Base-by-base conservation (phyloP, 768 basidiomycete genomes). In the Xerocomellus intermedius region DNA sequence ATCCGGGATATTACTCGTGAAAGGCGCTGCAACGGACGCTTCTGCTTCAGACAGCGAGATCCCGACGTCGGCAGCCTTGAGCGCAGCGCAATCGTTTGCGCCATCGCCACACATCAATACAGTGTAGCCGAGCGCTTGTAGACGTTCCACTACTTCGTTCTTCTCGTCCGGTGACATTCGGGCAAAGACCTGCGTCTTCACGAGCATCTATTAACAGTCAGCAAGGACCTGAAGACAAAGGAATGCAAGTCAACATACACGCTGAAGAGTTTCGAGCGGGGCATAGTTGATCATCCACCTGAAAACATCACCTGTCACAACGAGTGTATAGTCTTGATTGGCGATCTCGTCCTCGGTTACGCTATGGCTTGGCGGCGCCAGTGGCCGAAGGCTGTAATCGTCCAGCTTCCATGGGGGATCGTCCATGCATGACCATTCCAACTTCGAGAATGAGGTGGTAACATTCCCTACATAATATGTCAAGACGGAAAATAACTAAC, bases 121-220 rank as follows among this genome's bases (percentile, higher is more conserved):
- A 1, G 90, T 96, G 69, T 98, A 99, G 10, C 96, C 97, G 22
- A 99, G 80, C 2, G 82, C 78, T 64, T 98, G 97, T 12, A 99
- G 77, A 2, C 96, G 83, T 70, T 98, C 96, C 17, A 99, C 92
- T 17, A 98, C 85, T 70, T 99, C 97, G 62, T 98, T 96, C 75
- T 99, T 99, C 77, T 98, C 97, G 67, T 98, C 97, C 0, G 97
- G 97, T 9, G 97, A 99, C 97, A 99, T 98, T 22, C 97, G 84
- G 9, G 97, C 95, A 69, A 94, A 99, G 43, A 98, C 86, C 69
- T 97, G 92, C 2, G 95, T 85, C 71, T 96, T 96, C 32, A 98
- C 90, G 19, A 99, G 85, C 94, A 99, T 97, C 96, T 98, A 52
- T 5, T 19, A n/a, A 55, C 50, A 51, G 30, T 50, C 43, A 55